Evolutionary conservation across 2,329 filamentous ascomycete genomes (phyloP), one percentile per base, ranked within the genome.

Genomic region (Neonectria punicea): DNA sequence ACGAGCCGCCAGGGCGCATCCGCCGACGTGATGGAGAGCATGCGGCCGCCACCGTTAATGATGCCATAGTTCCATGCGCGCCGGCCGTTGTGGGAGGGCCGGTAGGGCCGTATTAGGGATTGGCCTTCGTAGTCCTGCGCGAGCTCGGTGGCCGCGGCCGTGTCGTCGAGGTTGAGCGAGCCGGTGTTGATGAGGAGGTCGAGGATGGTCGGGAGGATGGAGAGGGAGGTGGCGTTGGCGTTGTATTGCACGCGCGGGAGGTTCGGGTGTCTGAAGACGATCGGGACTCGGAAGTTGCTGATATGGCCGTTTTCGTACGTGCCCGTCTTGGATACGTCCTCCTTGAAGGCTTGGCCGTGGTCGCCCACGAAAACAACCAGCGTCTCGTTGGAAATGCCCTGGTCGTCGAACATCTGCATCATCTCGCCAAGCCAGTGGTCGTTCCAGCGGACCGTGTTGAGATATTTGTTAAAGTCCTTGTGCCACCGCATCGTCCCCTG

Each of bases 171-270:
- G 51, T 73, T 71, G 10, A 80, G 73, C 1, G 78, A 79, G 9
- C 69, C 74, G 0, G 75, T 78, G 53, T 78, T 76, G 20, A 76
- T 67, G 11, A 80, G 76, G 0, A 80, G 67, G 14, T 80, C 78
- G 36, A 80, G 72, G n/a, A 80, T 76, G 0, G 78, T 79, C 0
- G 78, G 78, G 2, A 80, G 70, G 22, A 80, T 77, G 16, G 76
- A 76, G 14, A 76, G 61, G 1, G 77, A 77, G 1, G 76, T 75
- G 8, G 75, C 75, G 32, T 76, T 73, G 44, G 74, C 75, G 18
- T 78, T 65, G 60, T 78, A 72, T 30, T 78, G 69, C 2, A 79
- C 60, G 6, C 71, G 66, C 2, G 78, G 78, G 2, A 80, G 69
- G 14, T 74, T 68, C 0, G 78, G 78, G 20, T 80, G 78, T 1